These are phyloP conservation scores for Pseudogymnoascus sp. DNA, from an alignment of 2,329 filamentous ascomycete species.

Conservation along the genomic window DNA sequence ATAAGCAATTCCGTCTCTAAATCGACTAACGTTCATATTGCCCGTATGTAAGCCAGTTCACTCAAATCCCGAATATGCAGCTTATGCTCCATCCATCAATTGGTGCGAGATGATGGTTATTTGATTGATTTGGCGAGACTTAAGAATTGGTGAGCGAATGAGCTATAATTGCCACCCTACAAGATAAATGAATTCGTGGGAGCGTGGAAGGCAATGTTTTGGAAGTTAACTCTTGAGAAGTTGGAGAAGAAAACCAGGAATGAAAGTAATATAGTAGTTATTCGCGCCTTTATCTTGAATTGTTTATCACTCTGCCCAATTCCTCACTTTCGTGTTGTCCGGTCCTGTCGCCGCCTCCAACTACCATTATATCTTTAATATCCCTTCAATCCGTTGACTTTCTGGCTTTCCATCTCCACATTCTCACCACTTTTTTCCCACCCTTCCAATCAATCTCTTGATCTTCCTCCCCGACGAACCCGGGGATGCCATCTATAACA, in stretches of 20 bases:
- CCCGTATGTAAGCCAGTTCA: no score
- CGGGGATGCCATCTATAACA: not conserved
- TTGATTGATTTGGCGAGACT: not conserved
- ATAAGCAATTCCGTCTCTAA: not conserved
- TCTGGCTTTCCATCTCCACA: constrained; percentile 2
- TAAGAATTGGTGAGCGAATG: not conserved
- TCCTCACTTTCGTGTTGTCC: not conserved
- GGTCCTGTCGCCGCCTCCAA: not conserved
- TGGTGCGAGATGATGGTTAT: not conserved
- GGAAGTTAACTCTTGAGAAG: not conserved
- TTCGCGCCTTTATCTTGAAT: not conserved
- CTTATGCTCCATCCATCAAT: not conserved
- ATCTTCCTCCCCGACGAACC: not conserved
- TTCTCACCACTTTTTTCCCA: not conserved
- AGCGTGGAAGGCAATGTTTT: not conserved
- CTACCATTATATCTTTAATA: not conserved
- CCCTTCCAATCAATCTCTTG: constrained; percentile 3
- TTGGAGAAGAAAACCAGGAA: not conserved
- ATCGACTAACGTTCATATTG: not conserved
- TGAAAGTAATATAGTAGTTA: not conserved
- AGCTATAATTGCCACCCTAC: not conserved
- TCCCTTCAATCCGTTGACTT: not conserved
- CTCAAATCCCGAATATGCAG: not conserved
- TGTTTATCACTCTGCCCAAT: not conserved
- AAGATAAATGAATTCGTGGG: not conserved